A percentile compares a stretch with the other conserved stretches of the same genome.
phyloP scores from a whole-genome alignment of 306 rosid genomes.

The Corylus heterophylla region DNA sequence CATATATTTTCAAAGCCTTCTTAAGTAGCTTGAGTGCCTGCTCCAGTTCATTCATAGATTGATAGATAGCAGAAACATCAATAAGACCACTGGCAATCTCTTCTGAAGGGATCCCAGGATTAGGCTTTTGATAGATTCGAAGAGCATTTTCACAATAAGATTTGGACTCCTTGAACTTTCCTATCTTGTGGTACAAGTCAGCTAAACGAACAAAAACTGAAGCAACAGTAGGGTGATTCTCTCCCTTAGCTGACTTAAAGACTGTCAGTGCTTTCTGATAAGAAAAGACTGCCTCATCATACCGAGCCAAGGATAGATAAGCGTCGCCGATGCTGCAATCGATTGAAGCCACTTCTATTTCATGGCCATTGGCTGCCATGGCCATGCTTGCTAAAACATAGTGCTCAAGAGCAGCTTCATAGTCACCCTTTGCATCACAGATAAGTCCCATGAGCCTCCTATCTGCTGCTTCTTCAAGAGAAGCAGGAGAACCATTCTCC shows the following conservation, averaged over 20 bases:
- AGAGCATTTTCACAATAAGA: conserved; percentile 77
- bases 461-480: conserved; percentile 79
- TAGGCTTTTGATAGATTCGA: conserved; percentile 56
- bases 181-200: conserved; percentile 74
- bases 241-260: conserved; percentile 76
- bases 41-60: conserved; percentile 76
- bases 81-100: conserved; percentile 81
- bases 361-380: conserved; percentile 64
- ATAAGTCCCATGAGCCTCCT: conserved; percentile 86
- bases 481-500: conserved; percentile 55
- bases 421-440: conserved; percentile 80
- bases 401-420: conserved; percentile 81
- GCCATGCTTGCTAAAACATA: conserved; percentile 80
- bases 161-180: conserved; percentile 76
- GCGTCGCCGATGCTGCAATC: conserved; percentile 88
- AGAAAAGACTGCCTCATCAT: conserved; percentile 75
- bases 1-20: conserved; percentile 68
- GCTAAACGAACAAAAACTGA: conserved; percentile 80
- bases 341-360: conserved; percentile 62
- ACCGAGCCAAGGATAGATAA: conserved; percentile 63
- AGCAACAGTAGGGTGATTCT: conserved; percentile 70
- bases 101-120: conserved; percentile 58
- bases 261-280: conserved; percentile 74
- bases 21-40: conserved; percentile 73
- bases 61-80: conserved; percentile 75